Evolutionary conservation across 768 basidiomycete species (phyloP), one percentile per base, ranked within the genome.

Genomic region (Panaeolus papilionaceus): DNA sequence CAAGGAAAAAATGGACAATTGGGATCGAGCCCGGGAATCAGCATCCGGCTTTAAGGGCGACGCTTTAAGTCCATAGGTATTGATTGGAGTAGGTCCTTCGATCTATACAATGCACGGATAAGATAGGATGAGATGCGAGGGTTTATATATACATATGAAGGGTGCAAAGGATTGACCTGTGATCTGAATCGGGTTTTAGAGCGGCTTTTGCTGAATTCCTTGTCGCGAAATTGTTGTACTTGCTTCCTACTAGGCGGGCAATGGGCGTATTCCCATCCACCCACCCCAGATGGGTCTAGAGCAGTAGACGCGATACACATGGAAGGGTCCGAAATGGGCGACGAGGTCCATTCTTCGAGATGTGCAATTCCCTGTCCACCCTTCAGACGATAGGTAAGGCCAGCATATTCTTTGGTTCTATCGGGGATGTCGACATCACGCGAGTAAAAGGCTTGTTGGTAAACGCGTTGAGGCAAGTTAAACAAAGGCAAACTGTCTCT

Each of bases 211-310:
- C 38, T 39, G 20, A 68, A 71, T 71, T 72, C 63, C 73, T 72
- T 70, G 12, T 74, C 74, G 58, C 94, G 74, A 88, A 91, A 93
- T 51, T 75, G 77, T 51, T 82, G 83, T 3, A 86, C 82, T 73
- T 88, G 82, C 70, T 78, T 83, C 26, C 81, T 75, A 66, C 85
- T 88, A 0, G 94, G 94, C 0, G 96, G 93, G 65, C 75, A 74
- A 63, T 86, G 82, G 0, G 89, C 90, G 78, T 90, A 96, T 72
- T 96, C 94, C 95, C 94, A 96, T 5, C 93, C 93, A 28, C 80
- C 76, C 51, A 88, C 74, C 68, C 79, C 77, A 3, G 69, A 65
- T 39, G 75, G 69, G 64, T 81, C 67, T 10, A 81, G 64, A 18
- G 33, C 14, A 63, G 61, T n/a, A 33, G 45, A 23, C 9, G 14